Evolutionary conservation across 148 eudicot species (phyloP).

Genomic region (Talinum fruticosum): DNA sequence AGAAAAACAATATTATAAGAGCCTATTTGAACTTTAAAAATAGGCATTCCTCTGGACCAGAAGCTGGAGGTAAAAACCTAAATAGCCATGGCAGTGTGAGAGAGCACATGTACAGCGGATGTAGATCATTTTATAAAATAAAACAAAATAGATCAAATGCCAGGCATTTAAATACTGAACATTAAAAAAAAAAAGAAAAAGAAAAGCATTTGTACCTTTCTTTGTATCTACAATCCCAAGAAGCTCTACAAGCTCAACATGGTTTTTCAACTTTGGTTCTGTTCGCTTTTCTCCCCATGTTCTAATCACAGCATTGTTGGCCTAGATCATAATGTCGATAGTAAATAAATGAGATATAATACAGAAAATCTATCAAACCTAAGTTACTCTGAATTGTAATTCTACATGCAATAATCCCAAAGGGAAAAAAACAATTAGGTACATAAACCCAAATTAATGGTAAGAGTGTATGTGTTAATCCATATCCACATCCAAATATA

Average conservation of each 20-base stretch:
- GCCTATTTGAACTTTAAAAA: no score
- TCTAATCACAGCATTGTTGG: slow-evolving; percentile 59
- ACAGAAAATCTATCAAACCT: not conserved
- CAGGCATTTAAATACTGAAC: not conserved
- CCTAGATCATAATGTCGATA: slow-evolving; percentile 37
- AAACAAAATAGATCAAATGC: not conserved
- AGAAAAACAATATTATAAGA: not conserved
- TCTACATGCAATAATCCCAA: not conserved
- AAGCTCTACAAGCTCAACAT: slow-evolving; percentile 88
- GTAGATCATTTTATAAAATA: no score
- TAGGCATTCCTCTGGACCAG: no score
- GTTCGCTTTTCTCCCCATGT: slow-evolving; percentile 67
- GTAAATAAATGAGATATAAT: not conserved
- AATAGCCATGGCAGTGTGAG: not conserved
- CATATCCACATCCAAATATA: not conserved
- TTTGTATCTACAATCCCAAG: slow-evolving; percentile 82
- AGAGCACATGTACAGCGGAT: not conserved
- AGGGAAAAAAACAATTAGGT: not conserved
- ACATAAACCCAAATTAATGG: not conserved
- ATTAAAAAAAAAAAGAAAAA: not conserved
- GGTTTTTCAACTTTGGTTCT: slow-evolving; percentile 68
- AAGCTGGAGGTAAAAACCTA: not conserved
- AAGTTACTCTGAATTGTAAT: not conserved
- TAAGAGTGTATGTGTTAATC: not conserved
- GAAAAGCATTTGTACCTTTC: slow-evolving; percentile 46